Base-by-base conservation (phyloP, 1,139 yeast species). In the Taphrina flavorubra region DNA sequence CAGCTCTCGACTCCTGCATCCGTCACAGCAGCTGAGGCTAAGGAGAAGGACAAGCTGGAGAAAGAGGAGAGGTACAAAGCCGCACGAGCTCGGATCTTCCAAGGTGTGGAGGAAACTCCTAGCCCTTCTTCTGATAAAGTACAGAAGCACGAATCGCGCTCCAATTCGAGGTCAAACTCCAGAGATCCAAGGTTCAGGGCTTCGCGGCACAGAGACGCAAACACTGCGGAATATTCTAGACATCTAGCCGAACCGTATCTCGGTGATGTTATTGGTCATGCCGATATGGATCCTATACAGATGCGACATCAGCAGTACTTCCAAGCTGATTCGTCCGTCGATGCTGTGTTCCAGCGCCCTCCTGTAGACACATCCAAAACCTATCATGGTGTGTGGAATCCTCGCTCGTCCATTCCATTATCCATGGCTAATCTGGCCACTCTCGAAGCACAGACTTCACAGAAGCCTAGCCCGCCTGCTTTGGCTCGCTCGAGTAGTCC, bases 31-130 rank as follows among this genome's bases (percentile, higher is more conserved):
- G 51, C 57, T 13, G 51, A 57, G 40, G 53, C 37, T 18, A 51
- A 53, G 49, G 68, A 65, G 10, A 46, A 57, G 31, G 64, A 58
- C 25, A 57, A 51, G 36, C n/a, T 40, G 34, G 68, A 57, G 25
- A 65, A 65, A 51, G 68, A 65, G 55, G 55, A 57, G 44, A 36
- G 64, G 42, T 65, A 65, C 20, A 34, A 31, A 36, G 65, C 58
- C 56, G 69, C 70, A 11, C 58, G 63, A 25, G 69, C 69, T 7
- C 53, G 60, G 42, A 65, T 65, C 10, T 65, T 65, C 58, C 51
- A 65, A 34, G 68, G 60, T 10, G 60, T 65, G 31, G 68, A 65
- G 37, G 57, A 58, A 31, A 14, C 25, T 46, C 2, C 20, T 31
- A n/a, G 13, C 51, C 39, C 39, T 37, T 18, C 49, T 7, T 8